Evolutionary conservation across 345 rosid species (phyloP), one percentile per base, ranked within the genome.

Genomic region (Murraya koenigii): DNA sequence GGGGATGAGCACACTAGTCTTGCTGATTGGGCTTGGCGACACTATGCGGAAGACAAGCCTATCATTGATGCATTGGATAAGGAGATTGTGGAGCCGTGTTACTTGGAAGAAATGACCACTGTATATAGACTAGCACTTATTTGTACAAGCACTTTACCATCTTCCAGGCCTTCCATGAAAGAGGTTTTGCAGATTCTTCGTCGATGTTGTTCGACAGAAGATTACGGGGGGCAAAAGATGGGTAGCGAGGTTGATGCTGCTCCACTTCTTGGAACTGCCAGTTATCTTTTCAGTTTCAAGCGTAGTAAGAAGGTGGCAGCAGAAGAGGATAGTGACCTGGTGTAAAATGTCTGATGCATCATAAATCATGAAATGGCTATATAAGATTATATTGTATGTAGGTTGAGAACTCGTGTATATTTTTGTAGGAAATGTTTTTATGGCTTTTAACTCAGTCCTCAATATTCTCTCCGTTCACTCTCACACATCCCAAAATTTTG

Each of bases 21-120:
- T n/a, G 94, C 95, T n/a, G 93, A 93, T 58, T 92, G 96, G 98
- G 90, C 97, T 3, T 91, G 99, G 95, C 86, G 75, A 76, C 92
- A 82, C 62, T 85, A 71, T 58, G 86, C 86, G 8, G 83, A 88
- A 71, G 91, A 90, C 5, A 86, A 80, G 44, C 84, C 87, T 0
- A 79, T 80, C 3, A 75, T 7, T 10, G 90, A 91, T n/a, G 85
- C 86, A 26, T 81, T 95, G 5, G 98, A 93, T 61, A 81, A 70
- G 25, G 92, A 90, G 75, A 88, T 93, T 19, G 86, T 44, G 83
- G 88, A 89, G 68, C 77, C 80, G 1, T 72, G 81, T 39, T 79
- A 81, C 61, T 25, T 76, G 68, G 93, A 90, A 69, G 88, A 89
- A 81, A 90, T 92, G 90, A 84, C 84, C 5, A 81, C 84, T 13